Base-by-base conservation (phyloP, 1,284 basidiomycete genomes). In the Ustilago vetiveriae region DNA sequence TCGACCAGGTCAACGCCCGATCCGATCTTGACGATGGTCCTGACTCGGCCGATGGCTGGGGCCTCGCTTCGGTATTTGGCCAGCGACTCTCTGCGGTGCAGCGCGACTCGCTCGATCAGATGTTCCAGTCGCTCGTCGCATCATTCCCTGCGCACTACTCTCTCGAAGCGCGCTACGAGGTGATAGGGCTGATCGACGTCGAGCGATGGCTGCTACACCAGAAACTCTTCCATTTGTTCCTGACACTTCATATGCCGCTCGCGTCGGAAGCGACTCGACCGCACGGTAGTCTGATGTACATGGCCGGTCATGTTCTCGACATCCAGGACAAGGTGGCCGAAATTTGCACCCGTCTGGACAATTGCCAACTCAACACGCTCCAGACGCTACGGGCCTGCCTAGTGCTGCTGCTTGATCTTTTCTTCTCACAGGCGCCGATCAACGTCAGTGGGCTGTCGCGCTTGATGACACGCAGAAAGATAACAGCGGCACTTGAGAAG, bases 201-300 rank as follows among this genome's bases (percentile, higher is more conserved):
- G 58, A 68, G 22, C 53, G 65, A 17, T 68, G 65, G 65, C 59
- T 68, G 17, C 29, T 68, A 9, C 65, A 68, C 19, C 65, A 68
- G 24, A 43, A 47, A 3, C 38, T 63, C 13, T 68, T 68, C 43
- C 52, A 58, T n/a, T 50, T 63, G 9, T 58, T 63, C 10, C 38
- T 68, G 10, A 54, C 58, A 24, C 43, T 68, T 27, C 65, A 68
- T n/a, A 58, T 68, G 58, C 65, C 65, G 30, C 54, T 68, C 6
- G 27, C 63, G 1, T 68, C 65, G 5, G 54, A 68, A 30, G 65
- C 58, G 0, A 38, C 36, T 1, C 41, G 54, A 9, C 59, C 58
- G 16, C 65, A 68, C 19, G 65, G 65, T 6, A 68, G 65, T 26
- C 33, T 62, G 22, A 68, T 63, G 52, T 68, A 57, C 45, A 63